Conservation (phyloP, 495 filamentous ascomycete species). For the Chaetomidium leptoderma region DNA sequence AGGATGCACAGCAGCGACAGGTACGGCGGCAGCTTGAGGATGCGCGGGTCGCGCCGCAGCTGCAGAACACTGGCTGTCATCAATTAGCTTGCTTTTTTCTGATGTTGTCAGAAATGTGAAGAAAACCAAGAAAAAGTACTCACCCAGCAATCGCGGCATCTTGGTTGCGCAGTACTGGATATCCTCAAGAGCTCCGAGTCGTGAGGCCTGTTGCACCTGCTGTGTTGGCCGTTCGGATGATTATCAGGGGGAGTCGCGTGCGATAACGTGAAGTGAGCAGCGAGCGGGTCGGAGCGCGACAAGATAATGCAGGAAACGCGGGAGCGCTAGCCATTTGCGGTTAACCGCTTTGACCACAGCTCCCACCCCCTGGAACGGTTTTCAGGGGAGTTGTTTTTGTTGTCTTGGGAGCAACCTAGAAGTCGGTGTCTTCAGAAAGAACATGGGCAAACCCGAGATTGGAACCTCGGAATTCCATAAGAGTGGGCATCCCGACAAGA, state of each 20-base stretch:
- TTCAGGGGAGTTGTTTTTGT: too few relatives aligned
- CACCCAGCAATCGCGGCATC: slow-evolving; percentile 37
- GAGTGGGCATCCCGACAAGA: too few relatives aligned
- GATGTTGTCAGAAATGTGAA: background rate
- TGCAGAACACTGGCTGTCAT: slow-evolving; percentile 43
- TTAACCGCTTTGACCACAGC: background rate
- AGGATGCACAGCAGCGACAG: slow-evolving; percentile 83
- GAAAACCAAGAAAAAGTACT: background rate
- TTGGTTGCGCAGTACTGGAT: slow-evolving; percentile 34
- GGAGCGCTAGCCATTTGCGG: slow-evolving; percentile 15
- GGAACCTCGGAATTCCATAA: too few relatives aligned
- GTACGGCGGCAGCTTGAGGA: slow-evolving; percentile 73
- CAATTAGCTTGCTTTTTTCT: slow-evolving; percentile 5
- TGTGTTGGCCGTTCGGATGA: background rate
- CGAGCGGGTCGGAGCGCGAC: slow-evolving; percentile 8
- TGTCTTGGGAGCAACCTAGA: too few relatives aligned
- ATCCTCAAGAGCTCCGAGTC: background rate
- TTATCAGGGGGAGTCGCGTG: slow-evolving; percentile 14
- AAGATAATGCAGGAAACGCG: slow-evolving; percentile 15
- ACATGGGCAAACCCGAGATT: too few relatives aligned
- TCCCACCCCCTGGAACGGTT: background rate
- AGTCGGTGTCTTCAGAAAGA: background rate
- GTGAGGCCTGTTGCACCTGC: background rate
- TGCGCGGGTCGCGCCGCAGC: slow-evolving; percentile 61
- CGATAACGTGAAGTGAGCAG: slow-evolving; percentile 4